Conservation (phyloP, 2,329 filamentous ascomycete genomes). For the Orbilia ellipsospora region DNA sequence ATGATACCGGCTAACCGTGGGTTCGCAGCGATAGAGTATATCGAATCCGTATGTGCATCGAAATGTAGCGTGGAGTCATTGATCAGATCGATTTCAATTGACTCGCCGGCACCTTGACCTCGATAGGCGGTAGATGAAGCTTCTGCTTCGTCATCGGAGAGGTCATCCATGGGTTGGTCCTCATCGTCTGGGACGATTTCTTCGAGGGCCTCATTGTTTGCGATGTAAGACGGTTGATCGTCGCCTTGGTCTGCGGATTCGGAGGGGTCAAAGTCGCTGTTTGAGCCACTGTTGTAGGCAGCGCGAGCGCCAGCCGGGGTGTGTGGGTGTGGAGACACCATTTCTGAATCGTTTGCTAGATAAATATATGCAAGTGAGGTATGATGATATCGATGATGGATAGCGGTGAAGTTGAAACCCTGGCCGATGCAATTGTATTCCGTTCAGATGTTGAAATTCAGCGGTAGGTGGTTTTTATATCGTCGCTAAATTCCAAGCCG, state of each 20-base stretch:
- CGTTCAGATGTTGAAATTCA: no score
- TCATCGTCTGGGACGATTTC: conserved; percentile 73
- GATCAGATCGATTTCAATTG: conserved; percentile 79
- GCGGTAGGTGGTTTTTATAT: conserved; percentile 30
- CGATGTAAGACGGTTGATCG: conserved; percentile 77
- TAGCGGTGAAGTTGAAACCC: no score
- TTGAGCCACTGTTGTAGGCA: conserved; percentile 40
- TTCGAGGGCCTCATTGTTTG: conserved; percentile 80
- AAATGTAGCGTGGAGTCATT: conserved; percentile 97
- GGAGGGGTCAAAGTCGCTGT: conserved; percentile 33
- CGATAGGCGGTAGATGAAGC: conserved; percentile 61
- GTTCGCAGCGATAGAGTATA: conserved; percentile 95
- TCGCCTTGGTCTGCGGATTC: conserved; percentile 63
- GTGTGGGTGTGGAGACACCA: conserved; percentile 48
- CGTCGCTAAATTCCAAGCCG: neutral
- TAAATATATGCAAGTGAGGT: conserved; percentile 1
- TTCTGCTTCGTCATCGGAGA: conserved; percentile 72
- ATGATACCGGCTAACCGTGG: conserved; percentile 78
- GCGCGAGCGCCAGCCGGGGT: conserved; percentile 39
- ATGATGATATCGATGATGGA: conserved; percentile 8
- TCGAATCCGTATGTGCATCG: conserved; percentile 86
- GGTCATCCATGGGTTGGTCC: conserved; percentile 84
- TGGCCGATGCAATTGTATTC: no score
- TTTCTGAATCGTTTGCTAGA: neutral
- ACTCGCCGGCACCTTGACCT: conserved; percentile 63